Base-by-base conservation (phyloP, 75 land plant genomes). In the Pinus albicaulis region DNA sequence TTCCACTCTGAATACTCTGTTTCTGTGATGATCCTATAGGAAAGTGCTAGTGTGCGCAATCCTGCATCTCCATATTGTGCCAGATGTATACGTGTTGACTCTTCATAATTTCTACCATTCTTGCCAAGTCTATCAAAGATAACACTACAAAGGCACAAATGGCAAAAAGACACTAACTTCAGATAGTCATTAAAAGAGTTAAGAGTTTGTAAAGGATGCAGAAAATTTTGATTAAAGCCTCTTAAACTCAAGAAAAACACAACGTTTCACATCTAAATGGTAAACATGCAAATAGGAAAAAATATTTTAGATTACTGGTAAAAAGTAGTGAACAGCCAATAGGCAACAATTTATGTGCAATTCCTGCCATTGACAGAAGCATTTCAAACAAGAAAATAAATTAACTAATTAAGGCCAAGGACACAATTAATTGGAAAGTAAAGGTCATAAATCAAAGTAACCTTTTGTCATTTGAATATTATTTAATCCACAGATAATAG, bases 41-140 rank as follows among this genome's bases (percentile, higher is more conserved):
- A 81, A 44, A 94, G 81, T n/a, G 88, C 91, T 74, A 94, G 64
- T 2, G 98, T 94, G 12, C 98, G 90, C 75, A 94, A 75, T 34
- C 95, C 98, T 76, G 88, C 90, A 79, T 94, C 97, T 58, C 86
- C 97, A 81, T 86, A 93, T 53, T 93, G 78, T 23, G 81, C 82
- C 14, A 93, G 89, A 78, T 93, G 93, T 36, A 13, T 79, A 19
- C 65, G 83, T 28, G 95, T 93, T 48, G 86, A 84, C 17, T 78
- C 82, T 71, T 82, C 79, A 79, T 78, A 83, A 19, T n/a, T 59
- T 71, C 85, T 83, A 4, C 95, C 95, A 81, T 80, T 85, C 34
- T 89, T 82, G 13, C 87, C 74, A 10, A 93, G 81, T 73, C 95
- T 77, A 14, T 93, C 95, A 81, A 91, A 86, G 7, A 93, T 93